Evolutionary conservation across 352 stramenopile genomes (phyloP).

Genomic region (Globisporangium radiosum): DNA sequence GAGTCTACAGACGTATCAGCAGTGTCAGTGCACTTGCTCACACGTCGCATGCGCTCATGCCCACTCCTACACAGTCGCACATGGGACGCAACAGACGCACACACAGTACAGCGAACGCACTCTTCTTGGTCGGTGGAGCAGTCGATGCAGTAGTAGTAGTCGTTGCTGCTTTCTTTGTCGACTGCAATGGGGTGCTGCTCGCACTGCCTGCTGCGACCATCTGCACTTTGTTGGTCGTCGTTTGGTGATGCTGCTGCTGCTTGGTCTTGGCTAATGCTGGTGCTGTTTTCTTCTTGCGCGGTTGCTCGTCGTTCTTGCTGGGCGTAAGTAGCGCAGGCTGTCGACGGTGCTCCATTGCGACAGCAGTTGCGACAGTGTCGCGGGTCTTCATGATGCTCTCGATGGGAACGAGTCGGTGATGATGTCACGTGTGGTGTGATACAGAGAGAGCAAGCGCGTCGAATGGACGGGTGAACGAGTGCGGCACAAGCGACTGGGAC

Average conservation of each 20-base stretch:
- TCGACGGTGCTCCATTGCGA: constrained; percentile 34
- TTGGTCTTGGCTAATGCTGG: background rate
- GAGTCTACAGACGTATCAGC: constrained; percentile 2
- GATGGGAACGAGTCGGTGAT: background rate
- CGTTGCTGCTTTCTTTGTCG: constrained; percentile 3
- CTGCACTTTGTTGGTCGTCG: constrained; percentile 1
- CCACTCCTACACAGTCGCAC: constrained; percentile 5
- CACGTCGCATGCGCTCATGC: no score
- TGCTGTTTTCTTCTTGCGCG: constrained; percentile 26
- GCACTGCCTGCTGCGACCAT: constrained; percentile 6
- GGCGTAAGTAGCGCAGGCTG: constrained; percentile 17
- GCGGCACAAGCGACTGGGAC: background rate
- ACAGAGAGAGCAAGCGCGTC: background rate
- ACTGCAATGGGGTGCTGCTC: background rate
- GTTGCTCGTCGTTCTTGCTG: constrained; percentile 22
- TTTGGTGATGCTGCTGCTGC: constrained; percentile 12
- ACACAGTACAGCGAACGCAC: background rate
- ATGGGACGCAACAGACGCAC: background rate
- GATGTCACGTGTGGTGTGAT: background rate
- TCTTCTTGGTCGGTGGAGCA: constrained; percentile 1
- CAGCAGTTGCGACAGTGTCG: constrained; percentile 18
- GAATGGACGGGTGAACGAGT: background rate
- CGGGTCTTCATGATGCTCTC: constrained; percentile 26
- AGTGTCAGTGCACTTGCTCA: no score
- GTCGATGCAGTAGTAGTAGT: background rate